Evolutionary conservation across 768 basidiomycete genomes (phyloP).

Genomic region (Termitomyces sp.): DNA sequence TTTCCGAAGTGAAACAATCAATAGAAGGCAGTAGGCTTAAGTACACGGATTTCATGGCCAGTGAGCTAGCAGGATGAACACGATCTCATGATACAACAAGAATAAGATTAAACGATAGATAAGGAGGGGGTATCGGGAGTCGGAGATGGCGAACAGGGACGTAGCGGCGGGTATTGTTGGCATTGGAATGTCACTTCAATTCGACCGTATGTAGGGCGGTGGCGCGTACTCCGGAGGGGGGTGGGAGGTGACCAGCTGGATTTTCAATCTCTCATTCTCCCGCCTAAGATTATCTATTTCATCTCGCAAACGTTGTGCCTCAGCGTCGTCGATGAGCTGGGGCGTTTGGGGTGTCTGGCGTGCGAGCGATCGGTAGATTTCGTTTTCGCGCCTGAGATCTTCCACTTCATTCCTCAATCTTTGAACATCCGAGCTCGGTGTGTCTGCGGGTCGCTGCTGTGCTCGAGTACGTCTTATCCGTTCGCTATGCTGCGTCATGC

Average conservation of each 20-base stretch:
- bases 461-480: conserved; percentile 1
- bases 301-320: neutral
- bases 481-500: conserved; percentile 10
- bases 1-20: too few species aligned
- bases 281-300: neutral
- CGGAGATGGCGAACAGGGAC: neutral
- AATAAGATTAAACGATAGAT: neutral
- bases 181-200: neutral
- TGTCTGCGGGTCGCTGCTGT: neutral
- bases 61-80: neutral
- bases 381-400: conserved; percentile 10
- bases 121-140: neutral
- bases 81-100: neutral
- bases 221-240: neutral
- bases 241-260: neutral
- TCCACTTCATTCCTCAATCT: conserved; percentile 5
- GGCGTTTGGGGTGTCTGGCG: neutral
- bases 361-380: conserved; percentile 3
- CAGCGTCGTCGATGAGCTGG: neutral
- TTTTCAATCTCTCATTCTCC: conserved; percentile 1
- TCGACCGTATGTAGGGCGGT: neutral
- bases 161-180: neutral
- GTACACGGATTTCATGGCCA: neutral
- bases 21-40: neutral
- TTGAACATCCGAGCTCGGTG: neutral